A percentile compares a stretch with the other conserved stretches of the same genome.
Evolutionary conservation across 345 rosid species (phyloP).

Genomic region (Acer saccharum): DNA sequence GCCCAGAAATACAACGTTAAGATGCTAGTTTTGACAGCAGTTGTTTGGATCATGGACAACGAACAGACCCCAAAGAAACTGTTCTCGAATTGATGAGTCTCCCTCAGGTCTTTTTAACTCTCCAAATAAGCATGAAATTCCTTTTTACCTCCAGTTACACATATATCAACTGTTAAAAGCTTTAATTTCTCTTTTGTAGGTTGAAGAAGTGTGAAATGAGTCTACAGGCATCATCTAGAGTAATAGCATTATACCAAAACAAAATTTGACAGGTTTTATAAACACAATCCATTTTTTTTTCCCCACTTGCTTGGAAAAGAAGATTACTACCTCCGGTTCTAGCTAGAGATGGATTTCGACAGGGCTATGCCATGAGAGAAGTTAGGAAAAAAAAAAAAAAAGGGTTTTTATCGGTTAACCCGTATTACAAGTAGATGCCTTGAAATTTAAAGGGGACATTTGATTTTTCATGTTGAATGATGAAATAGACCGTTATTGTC

Average conservation of each 20-base stretch:
- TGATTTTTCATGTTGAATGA: no score
- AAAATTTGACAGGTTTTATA: not conserved
- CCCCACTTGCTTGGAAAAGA: not conserved
- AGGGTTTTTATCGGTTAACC: not conserved
- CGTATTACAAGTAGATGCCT: not conserved
- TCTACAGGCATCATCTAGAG: not conserved
- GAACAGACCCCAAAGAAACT: constrained; percentile 82
- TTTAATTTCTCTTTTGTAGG: constrained; percentile 33
- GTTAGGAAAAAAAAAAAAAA: not conserved
- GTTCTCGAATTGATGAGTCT: constrained; percentile 86
- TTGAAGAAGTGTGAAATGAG: constrained; percentile 65
- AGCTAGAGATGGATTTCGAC: not conserved
- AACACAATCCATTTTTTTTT: not conserved
- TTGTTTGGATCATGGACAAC: constrained; percentile 82
- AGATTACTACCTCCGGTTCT: not conserved
- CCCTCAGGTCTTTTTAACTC: constrained; percentile 59
- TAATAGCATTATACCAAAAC: not conserved
- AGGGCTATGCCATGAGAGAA: not conserved
- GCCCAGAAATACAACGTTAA: constrained; percentile 95
- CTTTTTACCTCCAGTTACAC: not conserved
- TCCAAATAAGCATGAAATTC: not conserved
- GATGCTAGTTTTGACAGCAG: constrained; percentile 93
- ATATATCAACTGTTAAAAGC: not conserved
- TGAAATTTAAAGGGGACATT: no score
- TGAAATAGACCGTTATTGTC: no score